Base-by-base conservation (phyloP, 352 stramenopile species). In the Blastocystis sp. region DNA sequence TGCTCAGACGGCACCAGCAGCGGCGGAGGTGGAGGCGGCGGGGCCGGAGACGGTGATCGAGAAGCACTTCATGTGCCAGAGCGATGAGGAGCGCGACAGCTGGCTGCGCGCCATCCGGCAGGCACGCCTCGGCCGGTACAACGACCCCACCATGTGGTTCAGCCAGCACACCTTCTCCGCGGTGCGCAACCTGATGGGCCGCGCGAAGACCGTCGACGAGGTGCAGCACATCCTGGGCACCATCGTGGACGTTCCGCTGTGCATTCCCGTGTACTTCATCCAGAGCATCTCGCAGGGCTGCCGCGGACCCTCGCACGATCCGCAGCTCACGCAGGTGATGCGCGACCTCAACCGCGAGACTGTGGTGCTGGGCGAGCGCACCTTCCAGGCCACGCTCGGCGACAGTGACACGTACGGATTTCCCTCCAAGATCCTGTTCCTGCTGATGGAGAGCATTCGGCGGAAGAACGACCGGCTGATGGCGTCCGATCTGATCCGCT, bases 81-180 rank as follows among this genome's bases (percentile, higher is more conserved):
- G 52, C 40, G 74, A 84, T 41, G 74, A 84, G 60, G 74, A 84
- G 21, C 74, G 74, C 21, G 74, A 84, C 21, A 52, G 17, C 74
- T 84, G 74, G 74, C 74, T 84, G 19, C 74, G 74, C 34, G 74
- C 56, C 2, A 62, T 84, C 9, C 74, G 74, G 23, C 59, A 52
- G 14, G 74, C 74, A 3, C 17, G 74, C 19, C 45, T 59, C 17
- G 74, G 74, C 1, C 53, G 74, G 28, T 52, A 69, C 60, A 67
- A 69, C 53, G 74, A 84, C 61, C 74, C 74, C 2, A 67, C 74
- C 17, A 62, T 84, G 53, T 84, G 74, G 74, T 84, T 84, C 28
- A 84, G 74, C 61, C 74, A 84, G 61, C 74, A 62, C 21, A 43
- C 69, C 21, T 84, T 84, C 61, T 69, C 60, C 21, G 74, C 74